Evolutionary conservation across 2,329 filamentous ascomycete species (phyloP).

Genomic region (Diaporthe batatas): DNA sequence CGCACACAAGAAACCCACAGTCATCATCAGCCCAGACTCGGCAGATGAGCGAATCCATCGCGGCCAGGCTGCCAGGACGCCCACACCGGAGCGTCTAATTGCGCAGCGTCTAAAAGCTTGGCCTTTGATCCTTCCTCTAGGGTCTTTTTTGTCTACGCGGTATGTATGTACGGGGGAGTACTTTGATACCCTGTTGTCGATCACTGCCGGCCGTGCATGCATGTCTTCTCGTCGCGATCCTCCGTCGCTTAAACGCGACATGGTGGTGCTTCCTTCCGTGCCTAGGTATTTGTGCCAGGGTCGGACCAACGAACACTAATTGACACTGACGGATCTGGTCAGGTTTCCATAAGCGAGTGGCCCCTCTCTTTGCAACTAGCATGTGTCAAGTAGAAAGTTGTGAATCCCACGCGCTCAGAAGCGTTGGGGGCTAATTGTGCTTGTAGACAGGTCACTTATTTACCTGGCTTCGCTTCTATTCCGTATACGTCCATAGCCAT

Average conservation of each 20-base stretch:
- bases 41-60: background rate
- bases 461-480: too few species aligned
- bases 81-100: background rate
- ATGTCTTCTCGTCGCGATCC: background rate
- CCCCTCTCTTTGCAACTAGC: background rate
- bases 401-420: background rate
- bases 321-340: background rate
- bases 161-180: too few species aligned
- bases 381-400: background rate
- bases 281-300: background rate
- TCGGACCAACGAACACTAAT: background rate
- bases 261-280: background rate
- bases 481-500: too few species aligned
- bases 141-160: background rate
- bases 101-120: slow-evolving; percentile 12
- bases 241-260: background rate
- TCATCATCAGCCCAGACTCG: slow-evolving; percentile 10
- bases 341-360: background rate
- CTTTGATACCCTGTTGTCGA: slow-evolving; percentile 5
- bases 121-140: background rate
- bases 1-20: background rate
- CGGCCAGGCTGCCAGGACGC: background rate
- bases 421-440: too few species aligned
- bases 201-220: slow-evolving; percentile 21
- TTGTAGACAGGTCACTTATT: too few species aligned